phyloP scores from a whole-genome alignment of 129 eudicot genomes.

The Chrysanthemum seticuspe region DNA sequence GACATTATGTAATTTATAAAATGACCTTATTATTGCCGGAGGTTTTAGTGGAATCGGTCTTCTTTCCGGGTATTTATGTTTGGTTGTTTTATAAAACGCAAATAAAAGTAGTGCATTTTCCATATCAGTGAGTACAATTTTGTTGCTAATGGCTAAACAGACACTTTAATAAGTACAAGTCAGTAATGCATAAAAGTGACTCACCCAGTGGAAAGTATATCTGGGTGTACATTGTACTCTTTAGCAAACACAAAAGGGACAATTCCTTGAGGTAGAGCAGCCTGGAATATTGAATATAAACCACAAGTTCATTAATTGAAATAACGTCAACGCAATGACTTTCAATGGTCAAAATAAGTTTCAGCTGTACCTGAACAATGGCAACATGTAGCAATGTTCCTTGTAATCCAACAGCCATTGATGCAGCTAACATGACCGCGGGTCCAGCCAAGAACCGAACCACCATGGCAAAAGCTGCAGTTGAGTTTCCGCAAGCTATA shows the following conservation, averaged over 20 bases:
- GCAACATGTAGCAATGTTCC: conserved; percentile 81
- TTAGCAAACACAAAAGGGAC: conserved; percentile 96
- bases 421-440: conserved; percentile 90
- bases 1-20: not conserved
- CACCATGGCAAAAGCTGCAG: conserved; percentile 73
- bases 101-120: too few relatives aligned
- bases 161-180: conserved; percentile 2
- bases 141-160: conserved; percentile 7
- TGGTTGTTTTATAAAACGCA: too few relatives aligned
- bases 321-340: conserved; percentile 21
- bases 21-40: too few relatives aligned
- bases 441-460: conserved; percentile 77
- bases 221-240: conserved; percentile 86
- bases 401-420: conserved; percentile 63
- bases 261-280: conserved; percentile 95
- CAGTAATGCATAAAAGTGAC: conserved; percentile 5
- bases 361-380: conserved; percentile 69
- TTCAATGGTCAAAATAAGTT: not conserved
- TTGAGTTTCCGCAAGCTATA: conserved; percentile 85
- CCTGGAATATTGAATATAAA: conserved; percentile 41
- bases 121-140: not conserved
- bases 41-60: too few relatives aligned
- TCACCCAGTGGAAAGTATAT: conserved; percentile 90
- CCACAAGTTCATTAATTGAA: conserved; percentile 10
- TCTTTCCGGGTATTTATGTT: too few relatives aligned